Base-by-base conservation (phyloP, 1,139 yeast genomes). In the Meyerozyma athensensis region DNA sequence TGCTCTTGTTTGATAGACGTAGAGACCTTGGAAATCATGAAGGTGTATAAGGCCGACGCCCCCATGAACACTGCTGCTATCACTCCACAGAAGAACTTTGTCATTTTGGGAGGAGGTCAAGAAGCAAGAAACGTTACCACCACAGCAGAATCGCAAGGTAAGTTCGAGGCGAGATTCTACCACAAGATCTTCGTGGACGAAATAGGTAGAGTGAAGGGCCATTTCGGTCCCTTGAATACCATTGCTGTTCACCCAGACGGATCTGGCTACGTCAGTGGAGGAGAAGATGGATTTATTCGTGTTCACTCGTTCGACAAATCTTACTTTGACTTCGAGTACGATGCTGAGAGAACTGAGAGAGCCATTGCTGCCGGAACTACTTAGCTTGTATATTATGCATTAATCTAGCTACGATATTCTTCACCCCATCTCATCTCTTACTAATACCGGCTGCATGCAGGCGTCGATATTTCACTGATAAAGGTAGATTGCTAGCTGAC, bases 121-220 rank as follows among this genome's bases (percentile, higher is more conserved):
- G 97, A 90, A 59, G 98, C 98, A 30, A 80, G 90, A 65, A 95
- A 90, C 63, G 99, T 92, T 60, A 92, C 99, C 34, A 92, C 97
- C 20, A 89, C 97, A 30, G 79, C 94, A 34, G 84, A 94, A 45
- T 77, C 86, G 39, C 96, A 92, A 64, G 98, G 98, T 70, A 87
- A 87, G 60, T 92, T 92, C 63, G 98, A 92, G 68, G 95, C 97
- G 33, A 79, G 96, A 67, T 86, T 92, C 63, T 89, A 83, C 68
- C 97, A 94, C 67, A 92, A 92, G 69, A 77, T 92, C 43, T 92
- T 90, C 61, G 84, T 84, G 61, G 97, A 92, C 59, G 97, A 90
- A 63, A 81, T 92, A 53, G 98, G 98, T 49, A 83, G 97, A 67
- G 94, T 92, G 40, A 86, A 86, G 67, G 98, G 98, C 43, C 99